phyloP scores from a whole-genome alignment of 345 rosid genomes.

The Rhodamnia rubescens region DNA sequence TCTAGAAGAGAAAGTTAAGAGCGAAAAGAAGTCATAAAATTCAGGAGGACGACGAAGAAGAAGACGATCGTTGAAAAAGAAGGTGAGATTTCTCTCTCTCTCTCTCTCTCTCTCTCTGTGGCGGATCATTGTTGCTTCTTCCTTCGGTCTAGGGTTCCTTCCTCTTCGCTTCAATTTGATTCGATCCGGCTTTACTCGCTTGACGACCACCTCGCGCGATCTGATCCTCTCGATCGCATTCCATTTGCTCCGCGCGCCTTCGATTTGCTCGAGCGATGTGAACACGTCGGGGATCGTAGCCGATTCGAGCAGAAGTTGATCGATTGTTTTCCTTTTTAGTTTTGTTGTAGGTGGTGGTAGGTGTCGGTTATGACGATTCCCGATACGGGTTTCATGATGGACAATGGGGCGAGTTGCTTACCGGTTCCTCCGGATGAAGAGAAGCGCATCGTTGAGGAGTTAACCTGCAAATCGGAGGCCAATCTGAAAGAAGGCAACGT shows the following conservation, averaged over 20 bases:
- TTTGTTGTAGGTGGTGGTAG: conserved; percentile 4
- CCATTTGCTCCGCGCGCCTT: neutral
- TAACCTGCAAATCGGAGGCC: conserved; percentile 42
- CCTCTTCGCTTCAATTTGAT: neutral
- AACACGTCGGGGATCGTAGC: neutral
- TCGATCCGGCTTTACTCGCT: neutral
- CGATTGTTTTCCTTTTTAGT: neutral
- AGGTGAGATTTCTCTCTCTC: neutral
- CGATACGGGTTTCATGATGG: conserved; percentile 42
- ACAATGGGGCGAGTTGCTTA: conserved; percentile 44
- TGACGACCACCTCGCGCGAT: neutral
- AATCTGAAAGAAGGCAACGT: conserved; percentile 61
- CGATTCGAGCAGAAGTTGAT: neutral
- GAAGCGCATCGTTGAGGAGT: conserved; percentile 46
- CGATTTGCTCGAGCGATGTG: neutral
- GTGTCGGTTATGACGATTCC: conserved; percentile 38
- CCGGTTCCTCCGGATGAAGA: conserved; percentile 57
- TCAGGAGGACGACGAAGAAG: neutral
- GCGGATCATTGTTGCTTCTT: neutral
- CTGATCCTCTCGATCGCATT: neutral
- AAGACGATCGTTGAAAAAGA: neutral
- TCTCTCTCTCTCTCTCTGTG: neutral
- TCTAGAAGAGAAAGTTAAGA: too few relatives aligned
- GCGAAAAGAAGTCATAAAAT: neutral
- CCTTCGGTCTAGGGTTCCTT: neutral